Evolutionary conservation across 202 grass and related monocot genomes (phyloP).

Genomic region (Elaeis oleifera): DNA sequence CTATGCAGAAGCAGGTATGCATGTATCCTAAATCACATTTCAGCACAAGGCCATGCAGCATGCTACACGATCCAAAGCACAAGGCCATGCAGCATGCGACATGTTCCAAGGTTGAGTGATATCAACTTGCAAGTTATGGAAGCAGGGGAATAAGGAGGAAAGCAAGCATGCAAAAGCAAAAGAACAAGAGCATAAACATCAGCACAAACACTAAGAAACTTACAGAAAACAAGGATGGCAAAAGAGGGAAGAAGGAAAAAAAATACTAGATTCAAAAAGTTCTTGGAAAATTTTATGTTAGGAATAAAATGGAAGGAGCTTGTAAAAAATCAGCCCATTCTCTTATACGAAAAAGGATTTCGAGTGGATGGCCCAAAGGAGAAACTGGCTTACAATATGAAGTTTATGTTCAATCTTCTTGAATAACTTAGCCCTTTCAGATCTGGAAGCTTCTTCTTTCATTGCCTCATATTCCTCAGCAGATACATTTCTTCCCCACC

Average conservation of each 20-base stretch:
- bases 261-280: too few species aligned
- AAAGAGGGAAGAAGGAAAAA: too few species aligned
- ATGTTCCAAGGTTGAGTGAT: background rate
- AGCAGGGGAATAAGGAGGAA: background rate
- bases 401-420: slow-evolving; percentile 79
- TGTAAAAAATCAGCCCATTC: too few species aligned
- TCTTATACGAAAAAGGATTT: too few species aligned
- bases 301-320: too few species aligned
- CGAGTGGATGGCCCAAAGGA: too few species aligned
- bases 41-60: background rate
- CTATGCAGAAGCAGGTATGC: too few species aligned
- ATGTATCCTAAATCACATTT: too few species aligned
- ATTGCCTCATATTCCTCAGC: slow-evolving; percentile 63
- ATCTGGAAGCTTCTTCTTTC: slow-evolving; percentile 80
- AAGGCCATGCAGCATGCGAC: background rate
- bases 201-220: background rate
- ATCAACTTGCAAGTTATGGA: background rate
- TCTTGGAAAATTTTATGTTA: too few species aligned
- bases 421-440: slow-evolving; percentile 62
- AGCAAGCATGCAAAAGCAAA: background rate
- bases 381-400: slow-evolving; percentile 56
- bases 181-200: background rate
- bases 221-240: slow-evolving; percentile 12
- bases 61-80: background rate
- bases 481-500: slow-evolving; percentile 81